Evolutionary conservation across 495 filamentous ascomycete species (phyloP).

Genomic region (Podospora comata): DNA sequence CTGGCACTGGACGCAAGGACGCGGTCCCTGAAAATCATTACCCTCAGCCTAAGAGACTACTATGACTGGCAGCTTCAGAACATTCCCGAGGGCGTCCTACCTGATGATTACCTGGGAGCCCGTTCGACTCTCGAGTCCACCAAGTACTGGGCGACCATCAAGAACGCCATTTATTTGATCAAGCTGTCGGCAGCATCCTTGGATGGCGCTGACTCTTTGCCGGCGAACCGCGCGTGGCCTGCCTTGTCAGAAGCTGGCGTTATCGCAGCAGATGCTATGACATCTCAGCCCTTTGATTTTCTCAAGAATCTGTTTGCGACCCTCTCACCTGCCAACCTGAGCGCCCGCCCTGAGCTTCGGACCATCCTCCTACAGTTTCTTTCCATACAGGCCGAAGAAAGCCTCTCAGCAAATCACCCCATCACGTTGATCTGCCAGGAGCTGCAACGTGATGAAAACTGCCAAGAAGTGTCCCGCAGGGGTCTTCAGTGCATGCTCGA

Average conservation of each 20-base stretch:
- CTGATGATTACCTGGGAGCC: constrained; percentile 30
- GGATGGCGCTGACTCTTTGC: constrained; percentile 18
- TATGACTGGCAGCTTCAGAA: constrained; percentile 34
- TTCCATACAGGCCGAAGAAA: constrained; percentile 26
- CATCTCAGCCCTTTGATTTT: constrained; percentile 33
- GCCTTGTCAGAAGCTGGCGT: constrained; percentile 28
- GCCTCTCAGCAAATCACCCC: constrained; percentile 29
- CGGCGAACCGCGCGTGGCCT: constrained; percentile 28
- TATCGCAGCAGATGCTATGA: constrained; percentile 31
- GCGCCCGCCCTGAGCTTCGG: constrained; percentile 32
- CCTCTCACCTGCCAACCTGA: constrained; percentile 32
- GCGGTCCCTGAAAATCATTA: constrained; percentile 28
- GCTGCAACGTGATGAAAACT: constrained; percentile 27
- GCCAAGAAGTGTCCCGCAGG: constrained; percentile 33
- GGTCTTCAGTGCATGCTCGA: constrained; percentile 37
- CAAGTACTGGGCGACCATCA: constrained; percentile 31
- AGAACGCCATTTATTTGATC: constrained; percentile 34
- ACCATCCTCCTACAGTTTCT: constrained; percentile 31
- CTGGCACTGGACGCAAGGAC: constrained; percentile 23
- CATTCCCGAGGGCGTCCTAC: constrained; percentile 29
- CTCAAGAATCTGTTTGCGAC: constrained; percentile 33
- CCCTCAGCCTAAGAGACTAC: constrained; percentile 28
- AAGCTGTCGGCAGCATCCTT: constrained; percentile 28
- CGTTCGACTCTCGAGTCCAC: constrained; percentile 25
- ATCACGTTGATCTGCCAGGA: constrained; percentile 32